Percentiles rank a stretch among this genome's conserved stretches.
Evolutionary conservation across 139 green algal genomes (phyloP).

Genomic region (Chlorella sp.): DNA sequence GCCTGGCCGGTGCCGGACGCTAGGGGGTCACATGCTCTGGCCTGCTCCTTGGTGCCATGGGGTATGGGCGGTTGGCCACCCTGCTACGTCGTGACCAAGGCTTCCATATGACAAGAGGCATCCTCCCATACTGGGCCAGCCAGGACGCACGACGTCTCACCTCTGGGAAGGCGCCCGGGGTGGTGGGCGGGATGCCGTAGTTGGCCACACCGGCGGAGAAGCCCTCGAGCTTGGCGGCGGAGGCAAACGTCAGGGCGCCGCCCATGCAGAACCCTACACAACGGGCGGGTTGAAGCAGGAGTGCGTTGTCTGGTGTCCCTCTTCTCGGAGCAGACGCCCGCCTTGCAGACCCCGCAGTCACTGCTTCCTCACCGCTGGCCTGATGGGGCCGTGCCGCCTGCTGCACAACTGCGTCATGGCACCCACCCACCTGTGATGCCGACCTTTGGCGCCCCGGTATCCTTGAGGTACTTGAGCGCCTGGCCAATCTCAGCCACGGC

Average conservation of each 20-base stretch:
- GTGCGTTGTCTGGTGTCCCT: too few species aligned
- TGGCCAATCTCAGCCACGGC: slow-evolving; percentile 54
- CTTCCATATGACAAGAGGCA: not conserved
- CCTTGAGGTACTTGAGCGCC: slow-evolving; percentile 44
- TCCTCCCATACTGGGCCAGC: not conserved
- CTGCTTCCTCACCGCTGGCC: too few species aligned
- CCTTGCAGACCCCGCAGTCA: too few species aligned
- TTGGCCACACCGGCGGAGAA: slow-evolving; percentile 44
- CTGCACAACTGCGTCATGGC: too few species aligned
- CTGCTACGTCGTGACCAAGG: not conserved
- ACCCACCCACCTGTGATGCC: slow-evolving; percentile 42
- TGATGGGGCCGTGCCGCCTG: too few species aligned
- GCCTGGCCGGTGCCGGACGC: not conserved
- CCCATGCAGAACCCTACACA: slow-evolving; percentile 49
- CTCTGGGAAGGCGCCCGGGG: not conserved
- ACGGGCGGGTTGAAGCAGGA: too few species aligned
- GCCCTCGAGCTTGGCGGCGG: slow-evolving; percentile 40
- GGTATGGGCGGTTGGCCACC: not conserved
- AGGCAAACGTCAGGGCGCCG: slow-evolving; percentile 51
- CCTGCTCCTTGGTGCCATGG: too few species aligned
- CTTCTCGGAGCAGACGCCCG: too few species aligned
- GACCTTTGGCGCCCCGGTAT: slow-evolving; percentile 35
- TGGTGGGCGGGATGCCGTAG: slow-evolving; percentile 50
- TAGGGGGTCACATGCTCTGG: not conserved
- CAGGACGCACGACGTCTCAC: not conserved